Base-by-base conservation (phyloP, 2,329 filamentous ascomycete genomes). In the Cladosporium sp. region DNA sequence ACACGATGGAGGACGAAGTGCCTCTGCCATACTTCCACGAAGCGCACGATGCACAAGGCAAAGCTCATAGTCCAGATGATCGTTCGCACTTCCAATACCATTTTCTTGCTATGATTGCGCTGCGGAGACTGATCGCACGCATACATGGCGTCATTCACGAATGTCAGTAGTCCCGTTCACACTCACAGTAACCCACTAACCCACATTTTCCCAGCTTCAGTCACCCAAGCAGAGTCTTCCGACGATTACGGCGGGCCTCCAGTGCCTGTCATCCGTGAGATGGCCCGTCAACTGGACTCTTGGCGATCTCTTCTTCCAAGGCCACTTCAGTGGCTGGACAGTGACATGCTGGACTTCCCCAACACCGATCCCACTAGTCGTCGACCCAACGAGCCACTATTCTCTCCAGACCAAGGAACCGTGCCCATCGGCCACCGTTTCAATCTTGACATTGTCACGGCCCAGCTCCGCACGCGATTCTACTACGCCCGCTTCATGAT, bases 401-500 rank as follows among this genome's bases (percentile, higher is more conserved):
- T 86, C 73, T 80, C 80, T 8, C 73, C 80, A 11, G 80, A 85
- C 68, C 76, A 85, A 64, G 79, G 82, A 64, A 71, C 70, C 1
- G 75, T 81, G 3, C 81, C 82, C 1, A 74, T 76, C 11, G 78
- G 77, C 26, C 86, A 86, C 71, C 80, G 80, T 15, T 86, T 83
- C 71, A 82, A 81, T 18, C 80, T 85, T 66, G 86, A 87, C 70
- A 78, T 88, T 38, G 84, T 87, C 66, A 81, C 84, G 8, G 86
- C 86, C 1, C 75, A 86, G 12, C 78, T 88, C 10, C 82, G 86
- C 55, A 86, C 85, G 5, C 80, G 84, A 58, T 88, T 86, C 73
- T 87, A 86, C 74, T 86, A 87, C 70, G 82, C 83, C 26, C 86
- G 85, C 65, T 86, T 85, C 71, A 80, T 87, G 66, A 81, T 87